Evolutionary conservation across 192 early-diverging fungal species (phyloP).

Genomic region (Mortierella hygrophila): DNA sequence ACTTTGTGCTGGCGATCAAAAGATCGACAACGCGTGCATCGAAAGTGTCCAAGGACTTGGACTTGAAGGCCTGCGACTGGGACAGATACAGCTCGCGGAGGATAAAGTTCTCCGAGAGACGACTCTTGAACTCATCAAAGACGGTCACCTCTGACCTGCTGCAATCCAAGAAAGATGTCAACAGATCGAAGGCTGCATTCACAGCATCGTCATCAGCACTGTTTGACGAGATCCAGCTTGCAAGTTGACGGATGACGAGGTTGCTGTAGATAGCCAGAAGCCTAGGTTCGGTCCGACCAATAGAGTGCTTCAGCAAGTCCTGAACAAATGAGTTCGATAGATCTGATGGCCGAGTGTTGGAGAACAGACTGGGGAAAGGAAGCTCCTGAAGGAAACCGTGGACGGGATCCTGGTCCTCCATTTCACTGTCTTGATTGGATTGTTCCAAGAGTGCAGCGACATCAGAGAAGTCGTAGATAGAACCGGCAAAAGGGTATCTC

Average conservation of each 20-base stretch:
- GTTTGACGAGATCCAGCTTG: constrained; percentile 17
- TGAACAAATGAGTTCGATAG: constrained; percentile 17
- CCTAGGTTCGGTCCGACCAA: constrained; percentile 5
- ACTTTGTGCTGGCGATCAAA: constrained; percentile 28
- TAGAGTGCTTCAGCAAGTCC: constrained; percentile 11
- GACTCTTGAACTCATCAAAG: constrained; percentile 29
- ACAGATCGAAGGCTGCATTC: constrained; percentile 22
- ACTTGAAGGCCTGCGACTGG: not conserved
- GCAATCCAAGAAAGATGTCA: constrained; percentile 18
- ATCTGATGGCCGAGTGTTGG: constrained; percentile 14
- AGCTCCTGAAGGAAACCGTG: constrained; percentile 14
- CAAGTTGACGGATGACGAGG: constrained; percentile 29
- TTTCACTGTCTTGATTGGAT: not conserved
- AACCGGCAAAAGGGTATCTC: constrained; percentile 57
- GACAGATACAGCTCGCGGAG: constrained; percentile 40
- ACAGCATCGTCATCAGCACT: constrained; percentile 1
- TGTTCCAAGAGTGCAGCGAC: constrained; percentile 6
- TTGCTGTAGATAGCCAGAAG: constrained; percentile 10
- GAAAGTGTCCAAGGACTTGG: constrained; percentile 14
- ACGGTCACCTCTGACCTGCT: constrained; percentile 11
- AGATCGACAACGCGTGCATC: constrained; percentile 26
- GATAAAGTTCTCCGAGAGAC: constrained; percentile 27
- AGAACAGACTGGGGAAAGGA: constrained; percentile 43
- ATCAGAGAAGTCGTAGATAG: constrained; percentile 44
- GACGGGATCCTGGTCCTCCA: constrained; percentile 7